Conservation (phyloP, 2,329 filamentous ascomycete genomes). For the Diplodia seriata region DNA sequence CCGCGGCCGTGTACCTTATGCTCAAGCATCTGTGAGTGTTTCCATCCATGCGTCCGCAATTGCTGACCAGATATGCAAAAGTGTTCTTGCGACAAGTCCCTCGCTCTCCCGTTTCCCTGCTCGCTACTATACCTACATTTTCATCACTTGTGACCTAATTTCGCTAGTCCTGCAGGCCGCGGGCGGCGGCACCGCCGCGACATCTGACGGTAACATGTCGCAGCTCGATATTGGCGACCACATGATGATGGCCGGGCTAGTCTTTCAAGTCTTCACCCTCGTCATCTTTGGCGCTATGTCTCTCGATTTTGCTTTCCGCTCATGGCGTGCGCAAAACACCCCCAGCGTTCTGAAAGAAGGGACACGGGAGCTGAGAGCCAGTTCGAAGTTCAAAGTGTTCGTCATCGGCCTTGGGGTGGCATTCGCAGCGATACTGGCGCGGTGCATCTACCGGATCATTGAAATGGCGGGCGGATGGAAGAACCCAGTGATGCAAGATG, state of each 20-base stretch:
- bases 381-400: neutral
- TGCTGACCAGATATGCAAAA: conserved; percentile 50
- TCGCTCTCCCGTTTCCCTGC: conserved; percentile 42
- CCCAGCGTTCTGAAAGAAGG: neutral
- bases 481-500: conserved; percentile 58
- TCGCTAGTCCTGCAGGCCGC: conserved; percentile 64
- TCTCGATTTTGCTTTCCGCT: conserved; percentile 44
- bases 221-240: conserved; percentile 53
- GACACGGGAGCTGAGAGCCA: neutral
- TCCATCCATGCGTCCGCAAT: conserved; percentile 45
- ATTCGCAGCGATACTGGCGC: conserved; percentile 47
- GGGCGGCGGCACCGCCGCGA: conserved; percentile 65
- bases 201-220: conserved; percentile 53
- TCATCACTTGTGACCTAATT: conserved; percentile 64
- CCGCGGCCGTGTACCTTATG: conserved; percentile 62
- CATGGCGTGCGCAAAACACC: conserved; percentile 8
- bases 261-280: conserved; percentile 62
- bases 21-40: conserved; percentile 19
- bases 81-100: conserved; percentile 61
- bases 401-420: conserved; percentile 11
- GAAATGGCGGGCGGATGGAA: conserved; percentile 46
- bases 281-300: conserved; percentile 55
- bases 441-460: conserved; percentile 48
- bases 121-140: conserved; percentile 63
- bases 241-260: conserved; percentile 65